phyloP scores from a whole-genome alignment of 768 basidiomycete genomes.

The Lentinula boryana region DNA sequence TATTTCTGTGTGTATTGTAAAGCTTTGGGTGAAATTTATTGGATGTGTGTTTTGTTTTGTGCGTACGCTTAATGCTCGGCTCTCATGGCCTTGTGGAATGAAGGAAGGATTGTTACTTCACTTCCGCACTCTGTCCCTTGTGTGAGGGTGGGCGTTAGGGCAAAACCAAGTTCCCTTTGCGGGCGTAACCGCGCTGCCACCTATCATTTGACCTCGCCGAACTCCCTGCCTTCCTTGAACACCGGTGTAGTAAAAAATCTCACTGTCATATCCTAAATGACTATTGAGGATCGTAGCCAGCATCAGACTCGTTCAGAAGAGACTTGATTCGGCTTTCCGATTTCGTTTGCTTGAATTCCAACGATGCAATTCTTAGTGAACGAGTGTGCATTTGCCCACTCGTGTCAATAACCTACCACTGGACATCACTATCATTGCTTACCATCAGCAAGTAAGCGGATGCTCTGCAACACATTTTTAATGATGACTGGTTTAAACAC shows the following conservation, averaged over 20 bases:
- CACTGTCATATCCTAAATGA: constrained; percentile 95
- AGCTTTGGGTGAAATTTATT: no score
- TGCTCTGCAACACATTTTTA: constrained; percentile 95
- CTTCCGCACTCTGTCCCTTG: no score
- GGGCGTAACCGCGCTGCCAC: no score
- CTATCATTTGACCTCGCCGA: no score
- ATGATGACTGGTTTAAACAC: constrained; percentile 99
- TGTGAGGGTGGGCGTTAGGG: no score
- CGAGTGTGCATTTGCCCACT: constrained; percentile 68
- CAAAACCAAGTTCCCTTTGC: no score
- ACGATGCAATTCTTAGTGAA: constrained; percentile 97
- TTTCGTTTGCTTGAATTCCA: constrained; percentile 96
- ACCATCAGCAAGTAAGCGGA: constrained; percentile 91
- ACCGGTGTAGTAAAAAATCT: constrained; percentile 20
- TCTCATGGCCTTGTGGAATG: no score
- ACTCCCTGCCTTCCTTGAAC: no score
- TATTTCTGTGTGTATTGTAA: no score
- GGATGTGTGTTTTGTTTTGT: no score
- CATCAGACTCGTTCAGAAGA: constrained; percentile 96
- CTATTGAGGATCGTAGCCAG: constrained; percentile 96
- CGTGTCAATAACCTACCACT: background rate
- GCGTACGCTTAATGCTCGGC: no score
- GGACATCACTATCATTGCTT: constrained; percentile 11
- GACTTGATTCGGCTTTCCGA: constrained; percentile 82
- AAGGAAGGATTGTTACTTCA: no score